Evolutionary conservation across 768 basidiomycete genomes (phyloP).

Genomic region (Phanerochaete carnosa): DNA sequence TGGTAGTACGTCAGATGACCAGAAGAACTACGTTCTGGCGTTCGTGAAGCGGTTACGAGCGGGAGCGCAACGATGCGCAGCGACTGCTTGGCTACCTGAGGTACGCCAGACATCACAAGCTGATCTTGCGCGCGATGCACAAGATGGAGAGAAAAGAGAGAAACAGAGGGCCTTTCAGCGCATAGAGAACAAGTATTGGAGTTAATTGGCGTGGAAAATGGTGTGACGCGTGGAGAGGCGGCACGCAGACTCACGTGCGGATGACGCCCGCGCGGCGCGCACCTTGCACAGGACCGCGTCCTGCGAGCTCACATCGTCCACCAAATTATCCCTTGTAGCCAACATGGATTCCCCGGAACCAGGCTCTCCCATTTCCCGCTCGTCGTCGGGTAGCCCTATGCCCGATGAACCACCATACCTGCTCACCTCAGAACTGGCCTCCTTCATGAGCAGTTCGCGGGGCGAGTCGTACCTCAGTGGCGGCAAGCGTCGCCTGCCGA

Average conservation of each 20-base stretch:
- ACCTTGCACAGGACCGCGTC: neutral
- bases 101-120: slow-evolving; percentile 8
- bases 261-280: neutral
- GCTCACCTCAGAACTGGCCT: neutral
- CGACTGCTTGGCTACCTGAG: slow-evolving; percentile 19
- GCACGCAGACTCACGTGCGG: neutral
- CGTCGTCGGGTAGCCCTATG: slow-evolving; percentile 1
- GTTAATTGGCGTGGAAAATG: neutral
- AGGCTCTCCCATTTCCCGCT: slow-evolving; percentile 6
- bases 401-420: neutral
- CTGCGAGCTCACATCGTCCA: neutral
- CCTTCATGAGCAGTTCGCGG: neutral
- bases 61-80: slow-evolving; percentile 51
- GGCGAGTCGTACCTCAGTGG: neutral
- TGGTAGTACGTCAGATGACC: slow-evolving; percentile 41
- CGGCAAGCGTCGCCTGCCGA: slow-evolving; percentile 9
- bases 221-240: slow-evolving; percentile 5
- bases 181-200: neutral
- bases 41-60: slow-evolving; percentile 27
- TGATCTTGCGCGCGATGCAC: neutral
- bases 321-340: neutral
- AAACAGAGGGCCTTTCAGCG: neutral
- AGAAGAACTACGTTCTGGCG: slow-evolving; percentile 10
- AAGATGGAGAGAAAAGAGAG: neutral
- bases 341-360: slow-evolving; percentile 12